Percentiles rank a stretch among this genome's conserved stretches.
Conservation (phyloP, 768 basidiomycete species). For the Amanita thiersii region DNA sequence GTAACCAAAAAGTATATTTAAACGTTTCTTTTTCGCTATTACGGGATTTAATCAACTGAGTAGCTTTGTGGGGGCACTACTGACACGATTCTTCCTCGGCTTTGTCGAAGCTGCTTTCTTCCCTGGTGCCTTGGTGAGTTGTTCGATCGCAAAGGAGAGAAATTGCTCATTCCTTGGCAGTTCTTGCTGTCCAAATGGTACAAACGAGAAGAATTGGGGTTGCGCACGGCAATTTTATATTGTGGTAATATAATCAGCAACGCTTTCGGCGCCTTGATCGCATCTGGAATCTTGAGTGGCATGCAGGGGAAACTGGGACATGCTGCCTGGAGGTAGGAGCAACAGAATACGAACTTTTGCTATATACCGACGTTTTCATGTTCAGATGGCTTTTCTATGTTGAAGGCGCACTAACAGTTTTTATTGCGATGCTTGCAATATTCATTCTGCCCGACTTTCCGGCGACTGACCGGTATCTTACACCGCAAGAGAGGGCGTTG, state of each 20-base stretch:
- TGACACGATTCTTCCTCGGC: slow-evolving; percentile 77
- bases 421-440: slow-evolving; percentile 45
- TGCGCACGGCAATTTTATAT: slow-evolving; percentile 62
- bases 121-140: slow-evolving; percentile 44
- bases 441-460: slow-evolving; percentile 80
- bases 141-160: background rate
- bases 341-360: background rate
- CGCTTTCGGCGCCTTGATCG: slow-evolving; percentile 78
- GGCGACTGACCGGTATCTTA: slow-evolving; percentile 56
- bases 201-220: slow-evolving; percentile 64
- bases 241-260: slow-evolving; percentile 80
- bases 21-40: background rate
- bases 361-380: slow-evolving; percentile 3
- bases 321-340: slow-evolving; percentile 64
- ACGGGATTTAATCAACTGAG: slow-evolving; percentile 11
- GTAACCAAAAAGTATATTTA: slow-evolving; percentile 30
- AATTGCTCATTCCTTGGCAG: slow-evolving; percentile 14
- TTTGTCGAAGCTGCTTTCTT: slow-evolving; percentile 64
- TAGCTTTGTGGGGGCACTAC: slow-evolving; percentile 61
- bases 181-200: slow-evolving; percentile 76
- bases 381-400: slow-evolving; percentile 80
- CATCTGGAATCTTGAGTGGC: slow-evolving; percentile 65
- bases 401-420: slow-evolving; percentile 58
- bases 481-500: slow-evolving; percentile 48
- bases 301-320: slow-evolving; percentile 75